A percentile compares a stretch with the other conserved stretches of the same genome.
These are phyloP conservation scores for Blepharisma stoltei DNA, from an alignment of 73 alveolate genomes.

Conservation along the genomic window DNA sequence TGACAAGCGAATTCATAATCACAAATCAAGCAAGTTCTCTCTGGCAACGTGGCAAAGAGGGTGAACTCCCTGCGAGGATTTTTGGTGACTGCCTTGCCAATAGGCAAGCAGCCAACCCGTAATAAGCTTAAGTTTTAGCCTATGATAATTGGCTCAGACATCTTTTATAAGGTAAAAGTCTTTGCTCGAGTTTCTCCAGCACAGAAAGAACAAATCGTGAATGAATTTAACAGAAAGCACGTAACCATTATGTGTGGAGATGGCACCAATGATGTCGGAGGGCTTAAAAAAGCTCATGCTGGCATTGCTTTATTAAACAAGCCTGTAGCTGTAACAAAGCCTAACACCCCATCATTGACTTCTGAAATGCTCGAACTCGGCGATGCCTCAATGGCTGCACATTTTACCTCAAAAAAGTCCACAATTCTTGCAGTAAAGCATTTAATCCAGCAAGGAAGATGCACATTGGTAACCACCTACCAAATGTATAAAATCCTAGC, in stretches of 20 bases:
- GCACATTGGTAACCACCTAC: slow-evolving; percentile 80
- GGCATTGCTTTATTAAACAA: slow-evolving; percentile 89
- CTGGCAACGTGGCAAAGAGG: no score
- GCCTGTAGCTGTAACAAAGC: slow-evolving; percentile 24
- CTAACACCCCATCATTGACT: slow-evolving; percentile 14
- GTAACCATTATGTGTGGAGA: slow-evolving; percentile 97
- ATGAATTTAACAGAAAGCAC: slow-evolving; percentile 76
- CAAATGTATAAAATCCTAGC: slow-evolving; percentile 90
- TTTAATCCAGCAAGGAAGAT: slow-evolving; percentile 85
- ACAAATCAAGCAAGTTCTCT: no score
- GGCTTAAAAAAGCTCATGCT: slow-evolving; percentile 85
- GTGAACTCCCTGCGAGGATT: no score
- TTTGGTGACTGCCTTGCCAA: slow-evolving; percentile 29
- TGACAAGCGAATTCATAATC: no score
- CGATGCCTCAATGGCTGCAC: slow-evolving; percentile 98
- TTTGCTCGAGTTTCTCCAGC: slow-evolving; percentile 93
- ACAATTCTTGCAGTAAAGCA: slow-evolving; percentile 79
- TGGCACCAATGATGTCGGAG: slow-evolving; percentile 98
- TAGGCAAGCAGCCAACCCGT: slow-evolving; percentile 12
- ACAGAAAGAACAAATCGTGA: slow-evolving; percentile 85
- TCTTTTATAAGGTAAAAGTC: slow-evolving; percentile 53
- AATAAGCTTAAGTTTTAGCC: slow-evolving; percentile 36
- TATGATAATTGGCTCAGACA: slow-evolving; percentile 35
- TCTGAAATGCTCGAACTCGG: slow-evolving; percentile 57
- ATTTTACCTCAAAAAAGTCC: slow-evolving; percentile 90